phyloP scores from a whole-genome alignment of 176 grass and related monocot genomes.

The Hsuehochloa calcarea region DNA sequence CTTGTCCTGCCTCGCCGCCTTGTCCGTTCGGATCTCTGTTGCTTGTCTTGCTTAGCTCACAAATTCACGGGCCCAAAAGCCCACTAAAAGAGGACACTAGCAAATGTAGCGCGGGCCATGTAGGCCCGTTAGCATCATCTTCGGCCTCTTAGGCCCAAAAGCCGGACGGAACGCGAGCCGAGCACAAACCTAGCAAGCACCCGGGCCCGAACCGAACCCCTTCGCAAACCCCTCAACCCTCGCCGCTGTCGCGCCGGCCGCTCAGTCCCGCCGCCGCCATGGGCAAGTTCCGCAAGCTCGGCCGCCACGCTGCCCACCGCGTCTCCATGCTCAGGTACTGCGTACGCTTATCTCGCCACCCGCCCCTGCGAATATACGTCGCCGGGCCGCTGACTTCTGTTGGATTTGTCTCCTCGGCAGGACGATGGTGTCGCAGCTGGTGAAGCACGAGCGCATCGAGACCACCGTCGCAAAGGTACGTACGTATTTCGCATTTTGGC shows the following conservation, averaged over 20 bases:
- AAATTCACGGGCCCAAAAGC: no score
- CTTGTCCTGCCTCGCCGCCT: neutral
- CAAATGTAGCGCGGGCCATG: neutral
- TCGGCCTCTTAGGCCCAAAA: neutral
- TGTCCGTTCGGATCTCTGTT: neutral
- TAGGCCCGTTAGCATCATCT: no score
- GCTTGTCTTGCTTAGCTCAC: no score
- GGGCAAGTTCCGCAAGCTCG: constrained; percentile 78
- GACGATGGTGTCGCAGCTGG: constrained; percentile 97
- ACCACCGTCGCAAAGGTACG: constrained; percentile 86
- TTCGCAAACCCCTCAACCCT: constrained; percentile 26
- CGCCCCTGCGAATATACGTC: neutral
- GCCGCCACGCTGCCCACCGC: constrained; percentile 55
- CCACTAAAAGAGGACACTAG: neutral
- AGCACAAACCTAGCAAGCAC: neutral
- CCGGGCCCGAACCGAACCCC: neutral
- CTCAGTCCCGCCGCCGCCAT: constrained; percentile 34
- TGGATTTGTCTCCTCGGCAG: constrained; percentile 42
- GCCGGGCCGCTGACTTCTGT: neutral
- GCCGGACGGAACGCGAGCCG: neutral
- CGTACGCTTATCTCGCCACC: neutral
- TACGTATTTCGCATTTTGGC: neutral
- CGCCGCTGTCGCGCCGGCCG: constrained; percentile 41
- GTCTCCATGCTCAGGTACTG: constrained; percentile 69
- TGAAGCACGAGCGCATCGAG: constrained; percentile 98